Evolutionary conservation across 148 eudicot genomes (phyloP).

Genomic region (Arbutus unedo): DNA sequence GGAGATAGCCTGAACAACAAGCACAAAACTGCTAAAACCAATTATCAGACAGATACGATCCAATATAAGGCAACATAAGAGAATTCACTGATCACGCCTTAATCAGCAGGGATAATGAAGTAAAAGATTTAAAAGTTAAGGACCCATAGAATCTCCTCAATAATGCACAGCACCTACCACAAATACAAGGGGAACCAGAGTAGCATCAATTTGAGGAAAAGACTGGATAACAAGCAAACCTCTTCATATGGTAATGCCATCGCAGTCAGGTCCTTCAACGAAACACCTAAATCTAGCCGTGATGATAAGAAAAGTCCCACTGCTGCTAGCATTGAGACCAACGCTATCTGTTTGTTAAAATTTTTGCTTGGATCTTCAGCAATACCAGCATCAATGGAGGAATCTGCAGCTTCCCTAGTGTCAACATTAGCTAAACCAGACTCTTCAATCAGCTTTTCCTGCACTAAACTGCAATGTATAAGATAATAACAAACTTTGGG

Average conservation of each 20-base stretch:
- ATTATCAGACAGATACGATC: neutral
- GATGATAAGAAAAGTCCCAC: conserved; percentile 64
- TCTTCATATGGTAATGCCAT: conserved; percentile 80
- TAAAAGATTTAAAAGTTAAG: too few relatives aligned
- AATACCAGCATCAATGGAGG: conserved; percentile 39
- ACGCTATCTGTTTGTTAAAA: conserved; percentile 58
- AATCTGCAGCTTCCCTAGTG: conserved; percentile 23
- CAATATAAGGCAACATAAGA: neutral
- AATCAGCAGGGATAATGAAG: neutral
- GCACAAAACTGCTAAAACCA: neutral
- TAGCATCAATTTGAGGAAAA: neutral
- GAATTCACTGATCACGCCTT: neutral
- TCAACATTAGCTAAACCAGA: conserved; percentile 32
- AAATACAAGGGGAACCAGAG: neutral
- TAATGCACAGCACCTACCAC: neutral
- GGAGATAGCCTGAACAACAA: conserved; percentile 60
- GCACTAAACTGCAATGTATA: conserved; percentile 22
- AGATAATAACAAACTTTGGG: neutral
- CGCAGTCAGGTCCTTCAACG: conserved; percentile 80
- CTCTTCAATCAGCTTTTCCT: conserved; percentile 44
- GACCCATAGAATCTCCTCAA: neutral
- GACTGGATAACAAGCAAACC: conserved; percentile 38
- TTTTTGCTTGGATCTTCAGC: conserved; percentile 64
- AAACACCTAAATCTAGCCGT: conserved; percentile 79
- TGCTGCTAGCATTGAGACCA: conserved; percentile 61